Evolutionary conservation across 192 early-diverging fungal species (phyloP).

Genomic region (Martensiomyces pterosporus): DNA sequence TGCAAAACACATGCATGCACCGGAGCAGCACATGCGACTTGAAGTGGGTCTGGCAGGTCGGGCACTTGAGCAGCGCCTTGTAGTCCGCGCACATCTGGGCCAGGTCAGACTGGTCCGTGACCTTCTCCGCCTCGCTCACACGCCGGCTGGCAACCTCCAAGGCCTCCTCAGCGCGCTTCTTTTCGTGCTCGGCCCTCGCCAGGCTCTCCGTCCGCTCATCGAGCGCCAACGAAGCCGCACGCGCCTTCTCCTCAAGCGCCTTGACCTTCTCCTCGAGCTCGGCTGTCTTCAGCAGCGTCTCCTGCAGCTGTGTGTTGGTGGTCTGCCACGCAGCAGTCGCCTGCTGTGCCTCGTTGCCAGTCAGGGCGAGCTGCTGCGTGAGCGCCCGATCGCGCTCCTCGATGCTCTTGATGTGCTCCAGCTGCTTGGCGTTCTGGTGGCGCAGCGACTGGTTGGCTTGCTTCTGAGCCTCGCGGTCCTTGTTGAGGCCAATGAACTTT

Average conservation of each 20-base stretch:
- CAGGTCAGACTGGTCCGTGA: conserved; percentile 44
- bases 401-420: conserved; percentile 73
- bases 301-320: conserved; percentile 59
- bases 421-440: conserved; percentile 74
- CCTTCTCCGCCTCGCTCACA: conserved; percentile 57
- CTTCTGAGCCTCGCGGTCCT: conserved; percentile 63
- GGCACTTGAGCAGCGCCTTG: conserved; percentile 87
- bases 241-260: conserved; percentile 20
- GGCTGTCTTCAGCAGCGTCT: conserved; percentile 53
- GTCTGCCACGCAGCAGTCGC: conserved; percentile 53
- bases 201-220: conserved; percentile 60
- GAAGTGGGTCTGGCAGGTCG: conserved; percentile 81
- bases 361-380: conserved; percentile 57
- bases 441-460: conserved; percentile 67
- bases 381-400: conserved; percentile 77
- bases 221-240: conserved; percentile 54
- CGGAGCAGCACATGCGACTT: conserved; percentile 74
- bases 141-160: conserved; percentile 63
- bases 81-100: conserved; percentile 49
- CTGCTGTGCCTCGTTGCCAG: conserved; percentile 63
- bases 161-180: conserved; percentile 59
- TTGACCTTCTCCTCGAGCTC: conserved; percentile 57
- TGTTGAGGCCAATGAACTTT: conserved; percentile 69
- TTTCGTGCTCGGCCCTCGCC: conserved; percentile 57
- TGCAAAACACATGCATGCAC: conserved; percentile 98